Evolutionary conservation across 192 early-diverging fungal species (phyloP).

Genomic region (Gamsiella multidivaricata): DNA sequence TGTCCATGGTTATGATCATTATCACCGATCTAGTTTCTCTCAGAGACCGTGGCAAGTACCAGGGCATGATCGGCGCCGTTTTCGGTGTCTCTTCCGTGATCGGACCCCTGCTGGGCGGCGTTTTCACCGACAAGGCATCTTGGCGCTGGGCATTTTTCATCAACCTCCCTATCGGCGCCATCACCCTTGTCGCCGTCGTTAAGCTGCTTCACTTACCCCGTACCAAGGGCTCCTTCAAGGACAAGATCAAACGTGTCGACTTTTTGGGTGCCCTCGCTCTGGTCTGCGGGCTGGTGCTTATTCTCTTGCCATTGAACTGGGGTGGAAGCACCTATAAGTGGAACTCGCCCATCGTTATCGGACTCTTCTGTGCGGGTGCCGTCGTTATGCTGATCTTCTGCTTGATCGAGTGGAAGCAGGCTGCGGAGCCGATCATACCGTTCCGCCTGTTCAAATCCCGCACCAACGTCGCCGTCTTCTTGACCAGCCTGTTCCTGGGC

Average conservation of each 20-base stretch:
- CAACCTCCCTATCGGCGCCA: slow-evolving; percentile 67
- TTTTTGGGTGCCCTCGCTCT: slow-evolving; percentile 67
- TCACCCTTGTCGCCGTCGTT: slow-evolving; percentile 54
- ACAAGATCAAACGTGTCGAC: slow-evolving; percentile 74
- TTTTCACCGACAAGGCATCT: slow-evolving; percentile 63
- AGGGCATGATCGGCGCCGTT: slow-evolving; percentile 65
- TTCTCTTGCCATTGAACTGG: slow-evolving; percentile 79
- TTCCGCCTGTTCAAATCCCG: slow-evolving; percentile 65
- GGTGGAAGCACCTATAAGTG: slow-evolving; percentile 79
- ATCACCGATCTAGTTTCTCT: slow-evolving; percentile 73
- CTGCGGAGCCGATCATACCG: slow-evolving; percentile 80
- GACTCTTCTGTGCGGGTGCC: slow-evolving; percentile 64
- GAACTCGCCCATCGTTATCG: slow-evolving; percentile 67
- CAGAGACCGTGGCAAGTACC: slow-evolving; percentile 76
- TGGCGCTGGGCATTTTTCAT: slow-evolving; percentile 75
- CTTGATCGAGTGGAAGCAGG: slow-evolving; percentile 70
- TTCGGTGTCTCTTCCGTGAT: slow-evolving; percentile 66
- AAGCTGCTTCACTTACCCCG: slow-evolving; percentile 69
- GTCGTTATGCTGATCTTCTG: slow-evolving; percentile 62
- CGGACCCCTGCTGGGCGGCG: slow-evolving; percentile 54
- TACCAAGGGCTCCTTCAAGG: slow-evolving; percentile 55
- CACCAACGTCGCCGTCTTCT: slow-evolving; percentile 56
- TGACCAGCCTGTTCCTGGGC: slow-evolving; percentile 54
- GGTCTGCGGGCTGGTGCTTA: slow-evolving; percentile 60
- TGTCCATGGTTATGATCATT: slow-evolving; percentile 73